These are phyloP conservation scores for Hanseniaspora clermontiae DNA, from an alignment of 805 yeast species.

Conservation along the genomic window DNA sequence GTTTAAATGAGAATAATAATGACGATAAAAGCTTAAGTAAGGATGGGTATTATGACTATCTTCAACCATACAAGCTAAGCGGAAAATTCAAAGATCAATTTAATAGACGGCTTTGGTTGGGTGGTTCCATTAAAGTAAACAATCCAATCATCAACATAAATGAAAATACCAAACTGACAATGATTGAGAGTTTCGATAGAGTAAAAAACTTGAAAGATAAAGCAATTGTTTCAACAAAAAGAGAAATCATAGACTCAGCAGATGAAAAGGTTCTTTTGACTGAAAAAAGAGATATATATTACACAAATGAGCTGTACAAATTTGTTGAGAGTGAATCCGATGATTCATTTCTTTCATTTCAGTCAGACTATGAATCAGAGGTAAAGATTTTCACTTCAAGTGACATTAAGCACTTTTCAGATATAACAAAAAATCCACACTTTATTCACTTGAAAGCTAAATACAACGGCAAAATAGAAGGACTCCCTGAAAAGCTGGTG, in stretches of 20 bases:
- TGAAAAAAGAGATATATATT: conserved; percentile 5
- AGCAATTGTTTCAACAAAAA: background rate
- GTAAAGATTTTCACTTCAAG: background rate
- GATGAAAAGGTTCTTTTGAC: background rate
- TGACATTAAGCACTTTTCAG: conserved; percentile 1
- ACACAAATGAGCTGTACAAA: background rate
- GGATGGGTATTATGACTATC: conserved; percentile 7
- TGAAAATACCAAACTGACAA: background rate
- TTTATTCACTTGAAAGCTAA: background rate
- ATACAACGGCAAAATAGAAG: background rate
- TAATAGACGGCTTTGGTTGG: conserved; percentile 8
- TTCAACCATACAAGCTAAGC: background rate
- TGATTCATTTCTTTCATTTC: background rate
- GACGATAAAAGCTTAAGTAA: background rate
- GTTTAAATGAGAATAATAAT: background rate
- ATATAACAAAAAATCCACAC: conserved; percentile 1
- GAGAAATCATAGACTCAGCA: background rate
- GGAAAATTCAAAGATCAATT: background rate
- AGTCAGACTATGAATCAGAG: background rate
- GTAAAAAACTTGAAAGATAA: background rate
- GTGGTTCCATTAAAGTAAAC: background rate
- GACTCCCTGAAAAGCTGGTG: conserved; percentile 1
- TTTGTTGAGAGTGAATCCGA: background rate
- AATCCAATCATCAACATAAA: background rate
- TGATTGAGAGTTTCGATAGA: background rate